These are phyloP conservation scores for Boletellus ananiceps DNA, from an alignment of 768 basidiomycete genomes.

Conservation along the genomic window DNA sequence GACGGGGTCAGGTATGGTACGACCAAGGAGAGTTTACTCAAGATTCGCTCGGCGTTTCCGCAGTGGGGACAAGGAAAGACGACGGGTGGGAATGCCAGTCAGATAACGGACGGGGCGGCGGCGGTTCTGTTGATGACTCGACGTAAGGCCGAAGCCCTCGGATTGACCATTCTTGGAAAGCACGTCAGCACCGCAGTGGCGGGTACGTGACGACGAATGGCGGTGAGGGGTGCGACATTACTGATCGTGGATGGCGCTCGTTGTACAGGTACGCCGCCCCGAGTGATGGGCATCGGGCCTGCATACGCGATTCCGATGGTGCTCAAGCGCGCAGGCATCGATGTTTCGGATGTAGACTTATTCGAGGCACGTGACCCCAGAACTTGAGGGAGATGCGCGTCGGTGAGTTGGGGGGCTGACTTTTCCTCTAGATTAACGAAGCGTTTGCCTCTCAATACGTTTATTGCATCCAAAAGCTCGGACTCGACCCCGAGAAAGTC, in stretches of 20 bases:
- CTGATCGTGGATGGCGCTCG: neutral
- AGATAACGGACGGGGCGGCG: conserved; percentile 81
- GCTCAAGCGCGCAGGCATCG: conserved; percentile 62
- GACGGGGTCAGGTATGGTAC: conserved; percentile 78
- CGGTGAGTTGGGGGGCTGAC: neutral
- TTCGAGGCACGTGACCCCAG: conserved; percentile 52
- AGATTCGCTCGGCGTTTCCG: conserved; percentile 73
- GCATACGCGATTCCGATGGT: conserved; percentile 77
- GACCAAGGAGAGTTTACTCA: conserved; percentile 57
- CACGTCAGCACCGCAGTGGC: conserved; percentile 68
- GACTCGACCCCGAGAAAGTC: conserved; percentile 59
- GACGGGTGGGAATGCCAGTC: conserved; percentile 84
- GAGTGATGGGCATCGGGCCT: conserved; percentile 89
- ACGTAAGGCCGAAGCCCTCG: conserved; percentile 70
- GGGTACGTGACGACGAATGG: conserved; percentile 36
- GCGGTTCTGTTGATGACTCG: conserved; percentile 79
- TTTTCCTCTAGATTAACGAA: conserved; percentile 68
- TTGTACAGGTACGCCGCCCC: conserved; percentile 59
- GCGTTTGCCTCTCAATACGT: conserved; percentile 84
- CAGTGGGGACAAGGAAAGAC: conserved; percentile 73
- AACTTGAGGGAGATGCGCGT: neutral
- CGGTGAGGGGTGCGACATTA: neutral
- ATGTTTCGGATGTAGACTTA: conserved; percentile 66
- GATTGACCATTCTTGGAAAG: conserved; percentile 71
- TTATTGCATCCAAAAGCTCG: conserved; percentile 65